Evolutionary conservation across 2,329 filamentous ascomycete genomes (phyloP).

Genomic region (Thelonectria blattea): DNA sequence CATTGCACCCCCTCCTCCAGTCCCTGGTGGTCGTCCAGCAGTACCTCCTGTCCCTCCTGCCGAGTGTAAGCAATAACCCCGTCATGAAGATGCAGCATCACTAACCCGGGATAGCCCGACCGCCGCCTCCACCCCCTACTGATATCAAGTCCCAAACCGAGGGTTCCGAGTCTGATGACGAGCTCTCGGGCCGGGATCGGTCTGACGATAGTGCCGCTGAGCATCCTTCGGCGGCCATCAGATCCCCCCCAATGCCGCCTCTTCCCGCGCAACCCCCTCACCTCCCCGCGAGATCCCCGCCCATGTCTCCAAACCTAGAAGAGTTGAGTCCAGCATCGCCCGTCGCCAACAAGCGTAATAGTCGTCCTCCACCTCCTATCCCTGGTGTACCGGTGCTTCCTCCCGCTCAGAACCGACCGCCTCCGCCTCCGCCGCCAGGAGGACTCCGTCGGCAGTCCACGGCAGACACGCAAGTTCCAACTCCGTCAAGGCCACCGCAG

Average conservation of each 20-base stretch:
- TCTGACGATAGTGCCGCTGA: constrained; percentile 48
- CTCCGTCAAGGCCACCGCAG: constrained; percentile 50
- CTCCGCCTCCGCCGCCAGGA: constrained; percentile 69
- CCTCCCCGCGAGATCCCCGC: constrained; percentile 43
- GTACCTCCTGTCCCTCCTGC: constrained; percentile 61
- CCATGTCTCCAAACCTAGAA: constrained; percentile 41
- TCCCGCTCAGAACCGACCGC: constrained; percentile 64
- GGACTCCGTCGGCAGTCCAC: constrained; percentile 64
- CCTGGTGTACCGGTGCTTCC: constrained; percentile 58
- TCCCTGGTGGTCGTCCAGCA: constrained; percentile 58
- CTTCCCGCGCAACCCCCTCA: constrained; percentile 41
- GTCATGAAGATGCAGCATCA: constrained; percentile 34
- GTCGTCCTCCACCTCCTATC: constrained; percentile 65
- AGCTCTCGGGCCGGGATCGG: constrained; percentile 66
- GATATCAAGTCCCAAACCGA: constrained; percentile 69
- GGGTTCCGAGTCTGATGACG: constrained; percentile 89
- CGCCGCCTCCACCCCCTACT: constrained; percentile 59
- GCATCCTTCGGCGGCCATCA: constrained; percentile 32
- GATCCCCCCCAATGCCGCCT: constrained; percentile 52
- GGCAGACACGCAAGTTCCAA: constrained; percentile 55
- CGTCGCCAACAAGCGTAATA: constrained; percentile 58
- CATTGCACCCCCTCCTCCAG: constrained; percentile 48
- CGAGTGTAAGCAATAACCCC: constrained; percentile 59
- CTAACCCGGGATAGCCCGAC: constrained; percentile 59
- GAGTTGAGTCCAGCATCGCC: constrained; percentile 53